Percentiles rank a stretch among this genome's conserved stretches.
These are phyloP conservation scores for Meredithiella fracta DNA, from an alignment of 2,329 filamentous ascomycete genomes.

Conservation along the genomic window DNA sequence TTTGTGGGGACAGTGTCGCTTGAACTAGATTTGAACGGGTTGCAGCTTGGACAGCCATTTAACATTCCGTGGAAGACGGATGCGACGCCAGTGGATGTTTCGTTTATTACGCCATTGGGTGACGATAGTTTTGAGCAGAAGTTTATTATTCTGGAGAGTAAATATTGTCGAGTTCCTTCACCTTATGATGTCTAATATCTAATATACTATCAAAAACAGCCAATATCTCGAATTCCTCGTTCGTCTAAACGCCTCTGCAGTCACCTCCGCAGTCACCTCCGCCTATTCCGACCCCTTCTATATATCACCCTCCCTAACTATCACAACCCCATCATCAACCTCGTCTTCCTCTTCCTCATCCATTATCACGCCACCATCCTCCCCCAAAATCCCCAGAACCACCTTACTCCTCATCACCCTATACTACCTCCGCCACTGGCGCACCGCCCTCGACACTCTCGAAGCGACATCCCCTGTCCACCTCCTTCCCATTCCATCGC, in stretches of 20 bases:
- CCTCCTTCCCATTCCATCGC: background rate
- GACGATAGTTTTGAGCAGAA: background rate
- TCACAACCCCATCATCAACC: background rate
- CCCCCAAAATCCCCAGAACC: background rate
- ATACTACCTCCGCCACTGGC: conserved; percentile 3
- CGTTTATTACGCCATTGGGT: background rate
- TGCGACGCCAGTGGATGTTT: conserved; percentile 2
- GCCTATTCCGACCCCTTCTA: background rate
- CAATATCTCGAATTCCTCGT: background rate
- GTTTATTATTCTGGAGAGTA: background rate
- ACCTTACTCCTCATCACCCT: conserved; percentile 1
- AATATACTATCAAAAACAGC: background rate
- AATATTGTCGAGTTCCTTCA: background rate
- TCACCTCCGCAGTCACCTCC: background rate
- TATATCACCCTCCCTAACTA: background rate
- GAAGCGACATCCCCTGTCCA: background rate
- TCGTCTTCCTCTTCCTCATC: background rate
- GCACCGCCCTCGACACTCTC: background rate
- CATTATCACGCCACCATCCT: background rate
- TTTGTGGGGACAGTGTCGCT: background rate
- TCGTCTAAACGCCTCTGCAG: background rate
- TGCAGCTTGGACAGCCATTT: background rate
- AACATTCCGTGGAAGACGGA: conserved; percentile 8
- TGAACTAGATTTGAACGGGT: background rate
- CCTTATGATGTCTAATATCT: background rate